phyloP scores from a whole-genome alignment of 805 yeast species.

The Ogataea haglerorum region DNA sequence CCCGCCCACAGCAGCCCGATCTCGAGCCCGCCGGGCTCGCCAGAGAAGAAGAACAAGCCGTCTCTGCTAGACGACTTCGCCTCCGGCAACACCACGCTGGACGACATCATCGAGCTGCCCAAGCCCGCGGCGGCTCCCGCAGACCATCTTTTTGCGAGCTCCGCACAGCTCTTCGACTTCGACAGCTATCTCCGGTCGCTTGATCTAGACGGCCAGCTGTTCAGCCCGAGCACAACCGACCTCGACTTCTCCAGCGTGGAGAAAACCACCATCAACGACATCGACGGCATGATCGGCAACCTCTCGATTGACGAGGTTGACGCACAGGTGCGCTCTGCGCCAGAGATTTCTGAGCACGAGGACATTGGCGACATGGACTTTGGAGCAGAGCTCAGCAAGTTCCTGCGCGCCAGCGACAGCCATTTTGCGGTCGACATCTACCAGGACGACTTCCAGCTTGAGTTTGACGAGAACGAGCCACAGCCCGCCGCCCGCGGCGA shows the following conservation, averaged over 20 bases:
- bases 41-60: slow-evolving; percentile 2
- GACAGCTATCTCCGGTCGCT: slow-evolving; percentile 25
- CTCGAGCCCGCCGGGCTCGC: slow-evolving; percentile 5
- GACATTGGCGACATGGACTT: slow-evolving; percentile 20
- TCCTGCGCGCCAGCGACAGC: slow-evolving; percentile 16
- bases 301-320: slow-evolving; percentile 36
- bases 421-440: slow-evolving; percentile 20
- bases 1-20: slow-evolving; percentile 11
- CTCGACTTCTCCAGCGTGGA: slow-evolving; percentile 25
- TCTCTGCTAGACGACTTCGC: slow-evolving; percentile 30
- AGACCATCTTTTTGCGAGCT: slow-evolving; percentile 6
- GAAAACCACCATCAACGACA: slow-evolving; percentile 20
- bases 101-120: slow-evolving; percentile 21
- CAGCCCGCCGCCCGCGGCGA: background rate
- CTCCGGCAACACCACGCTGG: slow-evolving; percentile 23
- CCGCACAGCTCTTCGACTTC: slow-evolving; percentile 24
- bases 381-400: slow-evolving; percentile 20
- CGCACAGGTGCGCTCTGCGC: slow-evolving; percentile 31
- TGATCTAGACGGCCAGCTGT: slow-evolving; percentile 12
- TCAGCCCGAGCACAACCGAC: slow-evolving; percentile 9
- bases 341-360: slow-evolving; percentile 15
- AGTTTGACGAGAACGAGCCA: slow-evolving; percentile 16
- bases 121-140: slow-evolving; percentile 3
- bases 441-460: slow-evolving; percentile 22
- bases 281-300: slow-evolving; percentile 29